Conservation (phyloP, 1,284 basidiomycete genomes). For the Vanrija pseudolonga region DNA sequence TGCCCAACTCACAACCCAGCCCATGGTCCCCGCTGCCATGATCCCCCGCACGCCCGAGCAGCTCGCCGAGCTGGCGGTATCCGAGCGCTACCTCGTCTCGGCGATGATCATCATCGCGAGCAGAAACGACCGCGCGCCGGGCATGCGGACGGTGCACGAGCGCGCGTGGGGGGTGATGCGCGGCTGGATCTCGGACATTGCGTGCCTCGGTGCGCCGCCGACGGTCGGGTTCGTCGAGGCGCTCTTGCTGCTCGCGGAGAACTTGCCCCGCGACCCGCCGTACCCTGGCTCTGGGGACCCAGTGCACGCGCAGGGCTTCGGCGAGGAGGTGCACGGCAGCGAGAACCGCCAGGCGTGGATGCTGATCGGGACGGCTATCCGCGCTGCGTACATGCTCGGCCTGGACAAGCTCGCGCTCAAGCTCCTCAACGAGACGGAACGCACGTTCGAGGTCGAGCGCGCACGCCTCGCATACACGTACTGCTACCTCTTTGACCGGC, state of each 20-base stretch:
- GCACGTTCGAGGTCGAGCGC: conserved; percentile 40
- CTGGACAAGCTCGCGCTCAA: conserved; percentile 44
- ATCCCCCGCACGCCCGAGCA: conserved; percentile 46
- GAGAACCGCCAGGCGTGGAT: conserved; percentile 49
- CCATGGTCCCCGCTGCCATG: conserved; percentile 46
- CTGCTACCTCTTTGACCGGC: conserved; percentile 48
- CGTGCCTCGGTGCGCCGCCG: conserved; percentile 42
- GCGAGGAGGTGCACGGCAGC: conserved; percentile 39
- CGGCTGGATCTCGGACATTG: conserved; percentile 44
- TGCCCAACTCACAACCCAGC: conserved; percentile 26
- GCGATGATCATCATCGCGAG: conserved; percentile 51
- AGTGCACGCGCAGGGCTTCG: conserved; percentile 27
- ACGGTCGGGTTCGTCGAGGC: conserved; percentile 46
- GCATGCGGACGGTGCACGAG: conserved; percentile 40
- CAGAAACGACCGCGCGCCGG: conserved; percentile 33
- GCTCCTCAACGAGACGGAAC: conserved; percentile 31
- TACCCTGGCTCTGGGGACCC: conserved; percentile 17
- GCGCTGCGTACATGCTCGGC: conserved; percentile 43
- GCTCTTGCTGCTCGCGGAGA: conserved; percentile 45
- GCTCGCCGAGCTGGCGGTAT: conserved; percentile 44
- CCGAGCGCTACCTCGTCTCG: conserved; percentile 49
- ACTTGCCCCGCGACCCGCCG: conserved; percentile 42
- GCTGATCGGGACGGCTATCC: conserved; percentile 45
- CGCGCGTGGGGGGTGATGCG: conserved; percentile 44
- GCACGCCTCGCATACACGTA: conserved; percentile 48